Base-by-base conservation (phyloP, 1,284 basidiomycete genomes). In the Austroboletus novae-zelandiae region DNA sequence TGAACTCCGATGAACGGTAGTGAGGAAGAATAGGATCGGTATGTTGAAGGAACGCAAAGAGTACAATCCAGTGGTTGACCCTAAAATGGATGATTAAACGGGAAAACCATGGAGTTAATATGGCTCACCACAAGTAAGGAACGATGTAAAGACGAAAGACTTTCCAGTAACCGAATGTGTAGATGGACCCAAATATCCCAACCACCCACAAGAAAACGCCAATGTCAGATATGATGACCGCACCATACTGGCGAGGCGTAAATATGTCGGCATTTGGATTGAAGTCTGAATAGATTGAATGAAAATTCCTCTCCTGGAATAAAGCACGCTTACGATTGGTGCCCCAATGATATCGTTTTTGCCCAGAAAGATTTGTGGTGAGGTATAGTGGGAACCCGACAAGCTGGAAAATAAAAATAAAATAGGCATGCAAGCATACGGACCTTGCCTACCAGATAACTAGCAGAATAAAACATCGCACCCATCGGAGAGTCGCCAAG, bases 31-130 rank as follows among this genome's bases (percentile, higher is more conserved):
- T 69, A 18, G 94, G 93, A 74, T 98, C 96, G 62, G 96, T 98
- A 79, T 98, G 97, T 74, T 98, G 97, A 54, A 98, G 80, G 86
- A 91, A 95, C 30, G 92, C 94, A 74, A 95, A 94, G 59, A 91
- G 68, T 53, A 96, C 90, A 48, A 96, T 79, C 91, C 92, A 95
- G 78, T 91, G 88, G 75, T 91, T 90, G 42, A 88, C 76, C 81
- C 77, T 81, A 42, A 47, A 23, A 35, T 7, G 20, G 20, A 45
- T 5, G 0, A 36, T 51, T 15, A 49, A 50, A 49, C n/a, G n/a
- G n/a, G n/a, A n/a, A n/a, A n/a, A n/a, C n/a, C n/a, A n/a, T n/a
- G n/a, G n/a, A n/a, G n/a, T n/a, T n/a, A n/a, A n/a, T n/a, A n/a
- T n/a, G n/a, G n/a, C n/a, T n/a, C n/a, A 91, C 83, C 86, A 94